Conservation (phyloP, 495 filamentous ascomycete genomes). For the Jackrogersella minutella region DNA sequence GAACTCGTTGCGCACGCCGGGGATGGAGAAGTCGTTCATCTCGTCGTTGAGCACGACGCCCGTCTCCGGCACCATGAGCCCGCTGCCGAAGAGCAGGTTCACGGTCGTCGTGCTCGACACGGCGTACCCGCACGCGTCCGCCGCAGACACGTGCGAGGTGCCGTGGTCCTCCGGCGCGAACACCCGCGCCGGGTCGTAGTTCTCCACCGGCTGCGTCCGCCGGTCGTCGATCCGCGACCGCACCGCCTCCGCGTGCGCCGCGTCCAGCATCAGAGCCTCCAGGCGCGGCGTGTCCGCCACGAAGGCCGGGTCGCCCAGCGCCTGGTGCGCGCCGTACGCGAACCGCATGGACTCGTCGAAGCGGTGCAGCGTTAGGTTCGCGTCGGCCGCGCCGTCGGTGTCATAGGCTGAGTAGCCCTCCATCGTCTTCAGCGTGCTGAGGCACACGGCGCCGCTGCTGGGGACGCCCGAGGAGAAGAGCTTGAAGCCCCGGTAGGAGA, state of each 20-base stretch:
- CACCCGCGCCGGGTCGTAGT: slow-evolving; percentile 68
- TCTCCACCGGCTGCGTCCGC: slow-evolving; percentile 69
- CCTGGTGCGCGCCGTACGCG: slow-evolving; percentile 74
- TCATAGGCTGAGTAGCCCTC: slow-evolving; percentile 69
- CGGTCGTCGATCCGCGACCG: slow-evolving; percentile 74
- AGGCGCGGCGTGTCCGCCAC: slow-evolving; percentile 63
- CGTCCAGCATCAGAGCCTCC: slow-evolving; percentile 66
- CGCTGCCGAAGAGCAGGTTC: slow-evolving; percentile 83
- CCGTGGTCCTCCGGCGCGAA: slow-evolving; percentile 63
- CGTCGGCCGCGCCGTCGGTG: slow-evolving; percentile 41
- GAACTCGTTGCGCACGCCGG: slow-evolving; percentile 73
- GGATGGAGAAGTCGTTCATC: slow-evolving; percentile 86
- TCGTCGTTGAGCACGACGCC: slow-evolving; percentile 88
- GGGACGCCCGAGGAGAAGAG: slow-evolving; percentile 76
- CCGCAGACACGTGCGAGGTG: slow-evolving; percentile 77
- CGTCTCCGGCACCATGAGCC: slow-evolving; percentile 80
- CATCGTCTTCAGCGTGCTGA: slow-evolving; percentile 79
- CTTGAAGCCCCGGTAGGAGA: slow-evolving; percentile 74
- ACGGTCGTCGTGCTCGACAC: slow-evolving; percentile 81
- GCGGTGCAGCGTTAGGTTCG: slow-evolving; percentile 71
- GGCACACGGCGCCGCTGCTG: slow-evolving; percentile 73
- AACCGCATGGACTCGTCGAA: slow-evolving; percentile 88
- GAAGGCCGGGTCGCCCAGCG: slow-evolving; percentile 82
- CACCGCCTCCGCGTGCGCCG: slow-evolving; percentile 63
- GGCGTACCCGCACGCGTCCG: slow-evolving; percentile 73